Conservation (phyloP, 306 rosid genomes). For the Hylodesmum podocarpum region DNA sequence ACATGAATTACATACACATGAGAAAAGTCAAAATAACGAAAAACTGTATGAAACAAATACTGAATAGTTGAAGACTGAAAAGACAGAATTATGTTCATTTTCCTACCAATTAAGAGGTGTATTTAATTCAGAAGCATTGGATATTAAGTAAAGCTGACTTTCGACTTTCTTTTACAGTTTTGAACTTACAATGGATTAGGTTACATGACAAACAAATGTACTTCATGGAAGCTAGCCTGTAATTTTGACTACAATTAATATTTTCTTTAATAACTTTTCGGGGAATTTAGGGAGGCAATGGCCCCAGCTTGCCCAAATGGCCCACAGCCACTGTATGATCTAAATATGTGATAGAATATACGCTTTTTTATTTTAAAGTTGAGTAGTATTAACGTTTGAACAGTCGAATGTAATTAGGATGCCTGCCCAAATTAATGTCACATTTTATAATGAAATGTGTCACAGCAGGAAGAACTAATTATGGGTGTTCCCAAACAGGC, state of each 20-base stretch:
- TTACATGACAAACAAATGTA: background rate
- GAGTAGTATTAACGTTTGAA: background rate
- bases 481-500: background rate
- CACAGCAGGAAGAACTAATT: background rate
- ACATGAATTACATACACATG: background rate
- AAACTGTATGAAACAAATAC: conserved; percentile 12
- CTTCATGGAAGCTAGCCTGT: background rate
- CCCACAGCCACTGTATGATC: background rate
- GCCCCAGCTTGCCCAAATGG: conserved; percentile 7
- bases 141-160: background rate
- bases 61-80: background rate
- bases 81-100: background rate
- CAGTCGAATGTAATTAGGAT: background rate
- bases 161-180: background rate
- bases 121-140: background rate
- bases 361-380: background rate
- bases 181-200: background rate
- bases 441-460: background rate
- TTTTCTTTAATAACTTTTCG: background rate
- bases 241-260: background rate
- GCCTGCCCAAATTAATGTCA: background rate
- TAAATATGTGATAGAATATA: background rate
- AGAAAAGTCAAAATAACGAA: background rate
- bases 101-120: conserved; percentile 8
- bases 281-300: background rate